Conservation (phyloP, 2,329 filamentous ascomycete species). For the Reticulascus tulasneorum region DNA sequence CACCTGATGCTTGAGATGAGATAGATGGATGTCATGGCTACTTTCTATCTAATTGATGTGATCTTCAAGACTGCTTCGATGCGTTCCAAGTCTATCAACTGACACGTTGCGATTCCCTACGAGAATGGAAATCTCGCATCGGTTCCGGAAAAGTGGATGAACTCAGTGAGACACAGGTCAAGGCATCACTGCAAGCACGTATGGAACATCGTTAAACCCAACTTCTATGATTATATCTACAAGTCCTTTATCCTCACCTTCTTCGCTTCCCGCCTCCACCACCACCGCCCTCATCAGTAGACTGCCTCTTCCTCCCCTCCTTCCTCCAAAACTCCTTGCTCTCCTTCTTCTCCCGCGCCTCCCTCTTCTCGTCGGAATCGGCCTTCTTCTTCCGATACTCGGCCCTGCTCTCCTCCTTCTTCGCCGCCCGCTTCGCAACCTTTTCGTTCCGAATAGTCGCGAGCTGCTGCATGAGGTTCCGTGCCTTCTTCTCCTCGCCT, state of each 20-base stretch:
- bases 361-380: constrained; percentile 79
- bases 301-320: constrained; percentile 70
- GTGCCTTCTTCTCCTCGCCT: constrained; percentile 83
- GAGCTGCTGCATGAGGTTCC: constrained; percentile 88
- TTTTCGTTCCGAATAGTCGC: constrained; percentile 89
- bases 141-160: no score
- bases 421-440: constrained; percentile 72
- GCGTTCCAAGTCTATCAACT: no score
- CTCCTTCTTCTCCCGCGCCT: constrained; percentile 83
- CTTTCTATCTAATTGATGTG: no score
- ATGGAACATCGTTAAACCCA: no score
- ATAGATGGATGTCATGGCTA: no score
- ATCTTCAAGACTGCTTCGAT: no score
- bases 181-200: no score
- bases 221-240: no score
- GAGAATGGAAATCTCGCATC: no score
- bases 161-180: no score
- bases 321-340: constrained; percentile 88
- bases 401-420: constrained; percentile 83
- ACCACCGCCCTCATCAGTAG: constrained; percentile 35
- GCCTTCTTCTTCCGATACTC: constrained; percentile 80
- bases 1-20: no score
- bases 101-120: no score
- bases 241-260: constrained; percentile 6
- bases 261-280: constrained; percentile 24